phyloP scores from a whole-genome alignment of 164 flowering plant genomes.

The Platanus orientalis region DNA sequence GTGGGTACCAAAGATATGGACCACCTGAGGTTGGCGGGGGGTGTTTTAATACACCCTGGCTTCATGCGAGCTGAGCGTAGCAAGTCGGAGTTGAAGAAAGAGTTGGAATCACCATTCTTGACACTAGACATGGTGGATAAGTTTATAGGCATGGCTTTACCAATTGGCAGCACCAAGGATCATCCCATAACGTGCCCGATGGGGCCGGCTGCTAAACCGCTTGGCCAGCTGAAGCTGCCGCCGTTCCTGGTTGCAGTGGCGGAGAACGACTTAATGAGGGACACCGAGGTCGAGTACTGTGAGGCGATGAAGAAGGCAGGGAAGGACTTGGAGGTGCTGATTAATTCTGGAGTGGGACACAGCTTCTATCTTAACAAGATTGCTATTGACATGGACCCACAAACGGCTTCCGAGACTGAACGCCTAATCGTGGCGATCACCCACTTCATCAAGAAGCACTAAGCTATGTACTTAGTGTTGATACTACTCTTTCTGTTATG shows the following conservation, averaged over 20 bases:
- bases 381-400: conserved; percentile 50
- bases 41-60: too few relatives aligned
- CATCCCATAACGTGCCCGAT: conserved; percentile 66
- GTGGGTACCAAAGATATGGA: too few relatives aligned
- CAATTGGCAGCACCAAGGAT: conserved; percentile 44
- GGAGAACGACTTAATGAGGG: conserved; percentile 41
- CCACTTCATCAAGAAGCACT: conserved; percentile 36
- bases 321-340: conserved; percentile 41
- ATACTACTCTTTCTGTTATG: too few relatives aligned
- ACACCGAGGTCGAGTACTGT: conserved; percentile 57
- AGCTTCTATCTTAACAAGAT: conserved; percentile 41
- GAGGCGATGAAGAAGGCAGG: conserved; percentile 49
- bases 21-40: too few relatives aligned
- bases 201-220: conserved; percentile 44
- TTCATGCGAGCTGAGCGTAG: too few relatives aligned
- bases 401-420: conserved; percentile 26
- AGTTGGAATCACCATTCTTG: conserved; percentile 45
- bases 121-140: conserved; percentile 62
- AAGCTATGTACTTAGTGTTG: too few relatives aligned
- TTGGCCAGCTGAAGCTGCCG: conserved; percentile 34
- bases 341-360: conserved; percentile 38
- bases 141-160: conserved; percentile 39
- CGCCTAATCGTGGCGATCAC: conserved; percentile 30
- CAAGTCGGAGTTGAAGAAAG: conserved; percentile 41
- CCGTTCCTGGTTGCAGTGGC: conserved; percentile 48